Conservation (phyloP, 805 yeast genomes). For the Myxozyma neotropica region DNA sequence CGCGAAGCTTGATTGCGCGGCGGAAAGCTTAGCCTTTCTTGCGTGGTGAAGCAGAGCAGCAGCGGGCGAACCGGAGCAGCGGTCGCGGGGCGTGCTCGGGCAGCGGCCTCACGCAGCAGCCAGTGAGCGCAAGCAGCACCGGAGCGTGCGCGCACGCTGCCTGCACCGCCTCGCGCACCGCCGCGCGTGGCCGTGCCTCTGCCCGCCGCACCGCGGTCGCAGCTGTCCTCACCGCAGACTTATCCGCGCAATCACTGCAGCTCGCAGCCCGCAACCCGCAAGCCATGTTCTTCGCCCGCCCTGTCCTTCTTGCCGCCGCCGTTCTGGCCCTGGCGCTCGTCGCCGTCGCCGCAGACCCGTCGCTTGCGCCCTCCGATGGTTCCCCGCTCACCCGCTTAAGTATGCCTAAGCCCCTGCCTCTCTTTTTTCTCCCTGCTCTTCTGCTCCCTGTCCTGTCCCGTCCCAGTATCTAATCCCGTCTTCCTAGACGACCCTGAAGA, state of each 20-base stretch:
- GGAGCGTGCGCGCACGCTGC: background rate
- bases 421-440: background rate
- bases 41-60: too few relatives aligned
- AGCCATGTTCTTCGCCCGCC: background rate
- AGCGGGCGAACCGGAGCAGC: background rate
- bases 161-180: background rate
- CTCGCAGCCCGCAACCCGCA: too few relatives aligned
- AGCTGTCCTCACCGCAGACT: background rate
- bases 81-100: background rate
- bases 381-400: constrained; percentile 26
- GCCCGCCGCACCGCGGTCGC: background rate
- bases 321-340: background rate
- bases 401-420: background rate
- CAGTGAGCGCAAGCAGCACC: background rate
- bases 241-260: background rate
- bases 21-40: too few relatives aligned
- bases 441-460: background rate
- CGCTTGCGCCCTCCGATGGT: constrained; percentile 24
- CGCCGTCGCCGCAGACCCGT: constrained; percentile 12
- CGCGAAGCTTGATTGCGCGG: too few relatives aligned
- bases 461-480: background rate
- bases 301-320: background rate
- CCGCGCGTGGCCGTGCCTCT: background rate
- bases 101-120: background rate
- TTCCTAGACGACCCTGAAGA: constrained; percentile 2